Evolutionary conservation across 306 rosid species (phyloP).

Genomic region (Rosa multiflora): DNA sequence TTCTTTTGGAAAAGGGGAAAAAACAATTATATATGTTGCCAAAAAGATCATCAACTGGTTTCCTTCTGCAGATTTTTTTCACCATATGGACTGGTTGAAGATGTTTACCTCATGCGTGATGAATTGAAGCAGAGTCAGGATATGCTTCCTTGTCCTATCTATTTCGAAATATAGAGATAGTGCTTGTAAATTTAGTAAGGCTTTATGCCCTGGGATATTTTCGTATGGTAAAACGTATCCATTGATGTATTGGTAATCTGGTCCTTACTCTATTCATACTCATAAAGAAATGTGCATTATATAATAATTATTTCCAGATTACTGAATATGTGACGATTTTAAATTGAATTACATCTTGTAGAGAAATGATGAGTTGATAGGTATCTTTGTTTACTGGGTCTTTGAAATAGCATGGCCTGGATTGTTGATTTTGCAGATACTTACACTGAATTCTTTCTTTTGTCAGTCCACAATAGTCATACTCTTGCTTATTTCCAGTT

Average conservation of each 20-base stretch:
- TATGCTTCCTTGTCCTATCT: constrained; percentile 38
- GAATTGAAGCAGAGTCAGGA: constrained; percentile 90
- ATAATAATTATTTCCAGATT: not conserved
- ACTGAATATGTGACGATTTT: not conserved
- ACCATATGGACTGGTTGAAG: constrained; percentile 89
- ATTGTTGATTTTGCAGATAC: constrained; percentile 3
- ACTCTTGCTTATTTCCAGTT: not conserved
- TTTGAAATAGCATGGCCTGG: not conserved
- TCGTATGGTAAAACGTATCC: not conserved
- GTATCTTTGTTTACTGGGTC: not conserved
- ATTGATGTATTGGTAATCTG: not conserved
- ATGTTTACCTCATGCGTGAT: constrained; percentile 97
- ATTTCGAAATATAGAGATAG: constrained; percentile 8
- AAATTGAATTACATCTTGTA: not conserved
- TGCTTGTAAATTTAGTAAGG: not conserved
- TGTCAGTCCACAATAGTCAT: not conserved
- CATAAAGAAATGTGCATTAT: not conserved
- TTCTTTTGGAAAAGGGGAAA: not conserved
- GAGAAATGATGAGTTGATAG: not conserved
- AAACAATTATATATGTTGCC: not conserved
- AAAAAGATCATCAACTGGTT: constrained; percentile 26
- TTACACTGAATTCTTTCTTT: not conserved
- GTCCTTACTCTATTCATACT: not conserved
- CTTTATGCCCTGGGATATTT: not conserved
- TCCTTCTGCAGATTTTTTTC: constrained; percentile 61